A percentile compares a stretch with the other conserved stretches of the same genome.
Evolutionary conservation across 371 early-diverging fungal genomes (phyloP).

Genomic region (Rhizomucor miehei): DNA sequence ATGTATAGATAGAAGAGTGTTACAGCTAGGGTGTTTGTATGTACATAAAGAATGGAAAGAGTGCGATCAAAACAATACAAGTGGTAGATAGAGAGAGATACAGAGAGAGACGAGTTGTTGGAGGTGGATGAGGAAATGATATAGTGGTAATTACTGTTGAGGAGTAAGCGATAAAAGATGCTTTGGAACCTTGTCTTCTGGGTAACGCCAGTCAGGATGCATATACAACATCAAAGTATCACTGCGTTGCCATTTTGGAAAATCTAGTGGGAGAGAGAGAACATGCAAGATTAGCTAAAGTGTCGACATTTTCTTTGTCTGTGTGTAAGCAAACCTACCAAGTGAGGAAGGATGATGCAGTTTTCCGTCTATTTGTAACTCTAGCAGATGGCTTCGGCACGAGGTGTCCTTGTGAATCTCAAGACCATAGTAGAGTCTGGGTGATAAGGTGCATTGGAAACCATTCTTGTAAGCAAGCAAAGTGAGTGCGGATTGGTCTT

Average conservation of each 20-base stretch:
- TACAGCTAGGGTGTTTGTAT: neutral
- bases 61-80: neutral
- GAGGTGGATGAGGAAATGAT: too few relatives aligned
- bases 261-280: slow-evolving; percentile 19
- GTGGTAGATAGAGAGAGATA: neutral
- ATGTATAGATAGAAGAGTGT: too few relatives aligned
- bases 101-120: neutral
- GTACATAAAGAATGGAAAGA: neutral
- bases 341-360: slow-evolving; percentile 36
- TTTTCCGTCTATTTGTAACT: slow-evolving; percentile 22
- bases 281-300: too few relatives aligned
- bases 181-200: slow-evolving; percentile 30
- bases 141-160: too few relatives aligned
- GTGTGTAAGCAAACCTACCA: slow-evolving; percentile 16
- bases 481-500: slow-evolving; percentile 66
- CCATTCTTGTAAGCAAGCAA: slow-evolving; percentile 48
- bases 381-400: slow-evolving; percentile 28
- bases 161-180: slow-evolving; percentile 5
- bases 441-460: slow-evolving; percentile 26
- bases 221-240: slow-evolving; percentile 36
- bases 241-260: slow-evolving; percentile 35
- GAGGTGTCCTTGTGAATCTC: slow-evolving; percentile 38
- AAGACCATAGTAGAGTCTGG: slow-evolving; percentile 26
- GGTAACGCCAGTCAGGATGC: slow-evolving; percentile 52
- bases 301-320: neutral